These are phyloP conservation scores for Sonneratia caseolaris DNA, from an alignment of 345 rosid genomes.

Conservation along the genomic window DNA sequence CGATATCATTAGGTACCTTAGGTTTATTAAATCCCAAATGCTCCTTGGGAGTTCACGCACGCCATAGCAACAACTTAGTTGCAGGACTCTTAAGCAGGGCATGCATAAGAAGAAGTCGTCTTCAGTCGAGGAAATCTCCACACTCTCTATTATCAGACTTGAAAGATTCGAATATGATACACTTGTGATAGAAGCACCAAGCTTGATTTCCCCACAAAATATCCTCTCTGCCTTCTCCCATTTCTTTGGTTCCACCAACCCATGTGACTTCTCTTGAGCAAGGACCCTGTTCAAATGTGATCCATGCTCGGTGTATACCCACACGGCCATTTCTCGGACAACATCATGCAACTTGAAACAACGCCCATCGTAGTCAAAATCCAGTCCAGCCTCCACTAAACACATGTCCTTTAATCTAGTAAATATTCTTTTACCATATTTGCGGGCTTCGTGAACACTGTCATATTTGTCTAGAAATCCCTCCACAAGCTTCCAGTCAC, in stretches of 20 bases:
- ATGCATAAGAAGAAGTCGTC: neutral
- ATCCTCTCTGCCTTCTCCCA: neutral
- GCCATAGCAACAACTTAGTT: neutral
- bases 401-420: conserved; percentile 11
- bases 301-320: conserved; percentile 1
- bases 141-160: neutral
- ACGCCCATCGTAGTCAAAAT: neutral
- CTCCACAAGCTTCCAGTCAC: too few species aligned
- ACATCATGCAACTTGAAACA: conserved; percentile 18
- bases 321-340: conserved; percentile 17
- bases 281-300: neutral
- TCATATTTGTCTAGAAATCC: conserved; percentile 12
- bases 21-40: neutral
- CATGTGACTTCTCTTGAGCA: neutral
- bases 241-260: neutral
- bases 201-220: neutral
- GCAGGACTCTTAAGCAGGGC: neutral
- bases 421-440: neutral
- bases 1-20: neutral
- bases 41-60: neutral
- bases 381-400: conserved; percentile 11
- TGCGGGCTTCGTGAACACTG: neutral
- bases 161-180: neutral
- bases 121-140: too few species aligned
- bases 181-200: neutral